phyloP scores from a whole-genome alignment of 495 filamentous ascomycete genomes.

The Bacidia gigantensis region DNA sequence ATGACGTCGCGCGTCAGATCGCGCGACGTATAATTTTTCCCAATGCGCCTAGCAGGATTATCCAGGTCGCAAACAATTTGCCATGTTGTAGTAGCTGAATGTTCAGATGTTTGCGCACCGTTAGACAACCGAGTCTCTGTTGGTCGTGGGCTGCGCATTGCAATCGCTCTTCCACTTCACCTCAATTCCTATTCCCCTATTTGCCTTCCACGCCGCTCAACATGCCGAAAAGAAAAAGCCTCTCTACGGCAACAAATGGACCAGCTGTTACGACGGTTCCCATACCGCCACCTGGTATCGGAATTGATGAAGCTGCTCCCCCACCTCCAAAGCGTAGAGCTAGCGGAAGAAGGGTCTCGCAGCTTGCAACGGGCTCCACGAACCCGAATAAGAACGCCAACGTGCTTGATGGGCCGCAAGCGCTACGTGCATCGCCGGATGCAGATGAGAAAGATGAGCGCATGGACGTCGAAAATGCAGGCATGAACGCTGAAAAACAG shows the following conservation, averaged over 20 bases:
- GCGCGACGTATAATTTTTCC: not conserved
- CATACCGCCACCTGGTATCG: constrained; percentile 11
- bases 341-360: constrained; percentile 15
- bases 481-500: constrained; percentile 17
- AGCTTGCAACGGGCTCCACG: constrained; percentile 15
- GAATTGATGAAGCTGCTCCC: constrained; percentile 11
- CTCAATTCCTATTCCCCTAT: no score
- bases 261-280: constrained; percentile 3
- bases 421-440: constrained; percentile 31
- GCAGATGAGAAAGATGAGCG: constrained; percentile 25
- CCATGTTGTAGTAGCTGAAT: no score
- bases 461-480: constrained; percentile 18
- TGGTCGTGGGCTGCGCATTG: no score
- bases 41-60: not conserved
- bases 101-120: no score
- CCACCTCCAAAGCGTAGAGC: constrained; percentile 18
- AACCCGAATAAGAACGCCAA: constrained; percentile 31
- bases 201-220: not conserved
- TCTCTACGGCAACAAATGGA: constrained; percentile 5
- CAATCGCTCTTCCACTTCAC: no score
- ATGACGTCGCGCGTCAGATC: not conserved
- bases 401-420: constrained; percentile 29
- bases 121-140: no score
- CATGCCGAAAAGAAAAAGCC: constrained; percentile 19
- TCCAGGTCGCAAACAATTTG: no score